Conservation (phyloP, 2,329 filamentous ascomycete species). For the Fusarium albosuccineum region DNA sequence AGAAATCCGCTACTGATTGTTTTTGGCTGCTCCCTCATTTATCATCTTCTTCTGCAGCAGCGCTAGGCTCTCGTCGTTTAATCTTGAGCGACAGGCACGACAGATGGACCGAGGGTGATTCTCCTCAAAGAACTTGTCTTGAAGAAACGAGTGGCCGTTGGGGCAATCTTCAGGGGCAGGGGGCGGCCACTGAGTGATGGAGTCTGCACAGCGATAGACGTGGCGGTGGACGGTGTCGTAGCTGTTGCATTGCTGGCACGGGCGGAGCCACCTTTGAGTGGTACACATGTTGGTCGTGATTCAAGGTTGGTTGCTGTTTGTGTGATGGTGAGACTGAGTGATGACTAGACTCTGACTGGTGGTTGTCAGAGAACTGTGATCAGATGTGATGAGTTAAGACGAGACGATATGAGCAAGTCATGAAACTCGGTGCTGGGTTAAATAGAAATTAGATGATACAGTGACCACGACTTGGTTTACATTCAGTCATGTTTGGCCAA, state of each 20-base stretch:
- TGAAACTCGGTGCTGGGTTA: not conserved
- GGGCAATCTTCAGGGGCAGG: no score
- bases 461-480: not conserved
- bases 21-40: not conserved
- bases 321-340: not conserved
- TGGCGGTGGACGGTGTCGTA: conserved; percentile 3
- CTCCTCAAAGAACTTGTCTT: no score
- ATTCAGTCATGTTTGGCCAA: no score
- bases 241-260: conserved; percentile 10
- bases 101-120: conserved; percentile 3
- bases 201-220: not conserved
- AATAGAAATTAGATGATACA: not conserved
- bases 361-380: not conserved
- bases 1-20: not conserved
- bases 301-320: not conserved
- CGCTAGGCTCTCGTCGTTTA: not conserved
- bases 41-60: conserved; percentile 8
- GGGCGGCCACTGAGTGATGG: no score
- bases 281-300: conserved; percentile 7
- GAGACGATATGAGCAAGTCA: not conserved
- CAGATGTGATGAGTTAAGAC: no score
- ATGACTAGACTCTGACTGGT: not conserved
- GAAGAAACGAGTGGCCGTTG: no score
- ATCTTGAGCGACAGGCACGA: conserved; percentile 10
- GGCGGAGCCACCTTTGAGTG: conserved; percentile 13